Base-by-base conservation (phyloP, 2,329 filamentous ascomycete genomes). In the Diaporthe ampelina region DNA sequence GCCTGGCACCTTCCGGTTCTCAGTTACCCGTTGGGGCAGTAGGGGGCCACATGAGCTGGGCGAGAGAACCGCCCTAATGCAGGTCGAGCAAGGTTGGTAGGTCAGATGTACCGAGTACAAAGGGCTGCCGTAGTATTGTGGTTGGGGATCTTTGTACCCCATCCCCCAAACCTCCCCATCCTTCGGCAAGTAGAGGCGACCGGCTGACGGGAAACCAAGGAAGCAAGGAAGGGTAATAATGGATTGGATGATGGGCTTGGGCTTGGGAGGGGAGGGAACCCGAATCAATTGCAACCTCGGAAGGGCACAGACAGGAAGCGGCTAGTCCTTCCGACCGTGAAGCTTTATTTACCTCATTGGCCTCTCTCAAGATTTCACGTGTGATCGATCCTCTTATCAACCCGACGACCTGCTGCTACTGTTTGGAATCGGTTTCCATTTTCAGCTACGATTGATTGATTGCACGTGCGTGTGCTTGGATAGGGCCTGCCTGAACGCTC, bases 21-120 rank as follows among this genome's bases (percentile, higher is more conserved):
- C n/a, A 68, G 63, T 68, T 68, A 26, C 63, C 63, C 32, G 13
- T 68, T 68, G 48, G 40, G 63, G 63, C 48, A 68, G 63, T 40
- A 26, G 59, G 59, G 10, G 40, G 40, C 32, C 56, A 59, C 59
- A 48, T 43, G 4, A 32, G 9, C 37, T 59, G 32, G 32, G 56
- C 58, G 24, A 21, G 2, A 65, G 29, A 43, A 35, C 19, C 37
- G 40, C 24, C 24, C 59, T 65, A 67, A 52, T 37, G 45, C 63
- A 67, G 29, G 45, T 37, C 61, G 29, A 67, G 61, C 43, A 67
- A 67, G 61, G 61, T 65, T 63, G 37, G 63, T 68, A 32, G 63
- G 24, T 32, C 32, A 3, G 0, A 54, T 21, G 63, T 68, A 68
- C 63, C 63, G 3, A 21, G 32, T 68, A 68, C 63, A 11, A n/a